Conservation (phyloP, 2,329 filamentous ascomycete genomes). For the Talaromyces marneffei region DNA sequence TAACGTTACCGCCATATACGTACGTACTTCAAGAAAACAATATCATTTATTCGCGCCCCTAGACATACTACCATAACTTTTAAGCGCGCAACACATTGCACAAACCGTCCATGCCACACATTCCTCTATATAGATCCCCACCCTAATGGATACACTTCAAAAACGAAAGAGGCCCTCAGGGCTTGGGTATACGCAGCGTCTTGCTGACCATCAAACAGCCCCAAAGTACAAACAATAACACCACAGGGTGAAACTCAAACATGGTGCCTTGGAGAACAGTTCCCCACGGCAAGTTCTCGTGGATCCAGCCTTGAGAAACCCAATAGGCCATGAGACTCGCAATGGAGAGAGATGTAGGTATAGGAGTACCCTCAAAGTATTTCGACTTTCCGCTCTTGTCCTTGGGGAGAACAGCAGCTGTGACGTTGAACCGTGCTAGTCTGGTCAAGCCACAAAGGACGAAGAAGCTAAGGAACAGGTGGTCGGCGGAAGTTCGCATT, state of each 20-base stretch:
- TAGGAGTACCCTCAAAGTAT: slow-evolving; percentile 96
- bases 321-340: slow-evolving; percentile 85
- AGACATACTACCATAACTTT: background rate
- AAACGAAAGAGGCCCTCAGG: slow-evolving; percentile 27
- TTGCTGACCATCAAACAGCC: slow-evolving; percentile 94
- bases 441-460: slow-evolving; percentile 91
- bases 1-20: no score
- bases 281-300: slow-evolving; percentile 72
- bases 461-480: slow-evolving; percentile 75
- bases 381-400: slow-evolving; percentile 84
- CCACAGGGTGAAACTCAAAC: slow-evolving; percentile 79
- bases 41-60: background rate
- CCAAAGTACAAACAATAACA: slow-evolving; percentile 75
- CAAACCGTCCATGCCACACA: background rate
- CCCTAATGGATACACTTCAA: background rate
- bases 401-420: slow-evolving; percentile 81
- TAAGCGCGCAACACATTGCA: background rate
- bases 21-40: background rate
- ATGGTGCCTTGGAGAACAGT: slow-evolving; percentile 59
- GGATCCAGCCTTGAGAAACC: slow-evolving; percentile 72
- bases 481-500: slow-evolving; percentile 76
- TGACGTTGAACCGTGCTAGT: slow-evolving; percentile 96
- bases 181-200: slow-evolving; percentile 92
- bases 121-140: slow-evolving; percentile 1
- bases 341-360: slow-evolving; percentile 79